phyloP scores from a whole-genome alignment of 345 rosid species.

The Hirschfeldia incana region DNA sequence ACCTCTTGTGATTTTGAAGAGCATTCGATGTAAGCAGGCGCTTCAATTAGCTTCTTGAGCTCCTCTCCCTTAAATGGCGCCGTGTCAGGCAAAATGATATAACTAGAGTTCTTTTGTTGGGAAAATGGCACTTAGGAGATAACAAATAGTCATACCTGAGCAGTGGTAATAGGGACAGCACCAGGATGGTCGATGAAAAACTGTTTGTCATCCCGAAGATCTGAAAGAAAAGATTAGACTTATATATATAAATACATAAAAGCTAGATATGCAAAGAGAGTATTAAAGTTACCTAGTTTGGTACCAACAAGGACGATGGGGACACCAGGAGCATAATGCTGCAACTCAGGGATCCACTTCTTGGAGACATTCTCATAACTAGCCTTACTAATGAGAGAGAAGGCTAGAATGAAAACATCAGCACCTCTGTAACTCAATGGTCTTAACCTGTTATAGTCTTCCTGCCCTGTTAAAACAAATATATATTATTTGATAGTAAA shows the following conservation, averaged over 20 bases:
- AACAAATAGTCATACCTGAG: not conserved
- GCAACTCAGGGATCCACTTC: constrained; percentile 97
- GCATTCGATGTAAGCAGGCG: constrained; percentile 90
- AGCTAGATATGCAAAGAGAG: not conserved
- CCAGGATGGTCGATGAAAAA: not conserved
- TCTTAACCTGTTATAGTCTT: constrained; percentile 87
- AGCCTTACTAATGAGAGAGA: constrained; percentile 95
- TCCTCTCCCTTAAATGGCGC: constrained; percentile 71
- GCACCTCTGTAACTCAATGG: constrained; percentile 92
- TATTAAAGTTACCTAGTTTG: constrained; percentile 61
- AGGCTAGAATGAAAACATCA: constrained; percentile 90
- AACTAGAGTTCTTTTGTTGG: not conserved
- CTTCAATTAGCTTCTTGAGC: constrained; percentile 71
- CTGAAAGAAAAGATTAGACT: constrained; percentile 7
- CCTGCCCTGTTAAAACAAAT: constrained; percentile 60
- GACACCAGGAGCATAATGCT: constrained; percentile 92
- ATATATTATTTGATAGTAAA: not conserved
- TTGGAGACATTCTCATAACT: constrained; percentile 96
- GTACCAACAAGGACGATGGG: constrained; percentile 94
- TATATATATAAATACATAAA: too few species aligned
- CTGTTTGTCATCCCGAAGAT: not conserved
- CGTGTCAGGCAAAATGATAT: not conserved
- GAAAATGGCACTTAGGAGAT: not conserved
- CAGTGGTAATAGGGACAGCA: not conserved
- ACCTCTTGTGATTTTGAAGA: constrained; percentile 94